These are phyloP conservation scores for Pleurotus eryngii DNA, from an alignment of 768 basidiomycete species.

Conservation along the genomic window DNA sequence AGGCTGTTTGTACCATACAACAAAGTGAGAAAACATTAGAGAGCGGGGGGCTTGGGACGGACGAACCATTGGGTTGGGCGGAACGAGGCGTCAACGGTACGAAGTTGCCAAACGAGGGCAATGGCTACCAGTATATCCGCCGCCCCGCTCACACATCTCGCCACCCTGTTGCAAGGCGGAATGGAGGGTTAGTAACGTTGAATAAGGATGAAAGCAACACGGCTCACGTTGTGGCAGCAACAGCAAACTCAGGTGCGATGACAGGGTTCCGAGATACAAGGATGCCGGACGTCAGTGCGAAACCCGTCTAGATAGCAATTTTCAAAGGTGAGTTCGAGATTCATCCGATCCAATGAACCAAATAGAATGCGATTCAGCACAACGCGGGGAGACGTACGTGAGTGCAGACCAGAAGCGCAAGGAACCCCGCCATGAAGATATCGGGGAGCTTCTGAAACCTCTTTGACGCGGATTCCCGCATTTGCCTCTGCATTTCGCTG, in stretches of 20 bases:
- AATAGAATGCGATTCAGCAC: neutral
- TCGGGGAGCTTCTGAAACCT: neutral
- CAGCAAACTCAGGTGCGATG: neutral
- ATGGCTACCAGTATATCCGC: conserved; percentile 10
- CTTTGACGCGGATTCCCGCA: neutral
- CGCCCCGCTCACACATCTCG: conserved; percentile 4
- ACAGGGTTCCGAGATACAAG: neutral
- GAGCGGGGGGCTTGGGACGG: neutral
- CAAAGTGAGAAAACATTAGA: neutral
- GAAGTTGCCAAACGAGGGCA: conserved; percentile 12
- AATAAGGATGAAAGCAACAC: neutral
- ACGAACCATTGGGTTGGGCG: conserved; percentile 8
- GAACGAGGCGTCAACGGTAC: conserved; percentile 6
- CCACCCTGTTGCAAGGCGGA: neutral
- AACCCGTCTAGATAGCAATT: neutral
- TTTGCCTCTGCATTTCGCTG: neutral
- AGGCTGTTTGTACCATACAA: conserved; percentile 1
- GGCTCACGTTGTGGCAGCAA: conserved; percentile 10
- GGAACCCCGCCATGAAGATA: neutral
- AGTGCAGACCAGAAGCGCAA: neutral
- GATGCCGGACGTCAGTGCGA: neutral
- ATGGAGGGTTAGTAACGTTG: no score
- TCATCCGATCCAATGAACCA: neutral
- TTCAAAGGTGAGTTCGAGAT: no score
- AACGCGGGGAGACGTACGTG: neutral